Conservation (phyloP, 257 asterid species). For the Solanum chilense region DNA sequence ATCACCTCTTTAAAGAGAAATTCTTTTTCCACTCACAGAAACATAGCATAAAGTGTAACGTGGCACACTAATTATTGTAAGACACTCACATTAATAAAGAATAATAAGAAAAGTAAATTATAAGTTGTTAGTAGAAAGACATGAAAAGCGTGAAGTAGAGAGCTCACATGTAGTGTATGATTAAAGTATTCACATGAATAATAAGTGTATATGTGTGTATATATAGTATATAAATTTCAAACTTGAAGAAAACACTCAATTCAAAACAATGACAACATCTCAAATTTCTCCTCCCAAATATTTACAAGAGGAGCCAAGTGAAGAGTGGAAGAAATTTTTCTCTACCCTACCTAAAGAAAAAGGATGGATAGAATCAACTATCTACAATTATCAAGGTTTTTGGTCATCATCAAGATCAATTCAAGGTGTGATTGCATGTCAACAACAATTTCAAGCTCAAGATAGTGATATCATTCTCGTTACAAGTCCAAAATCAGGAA, state of each 20-base stretch:
- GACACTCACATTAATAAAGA: not conserved
- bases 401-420: conserved; percentile 28
- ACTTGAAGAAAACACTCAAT: not conserved
- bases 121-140: not conserved
- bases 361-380: conserved; percentile 4
- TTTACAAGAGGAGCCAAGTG: not conserved
- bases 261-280: not conserved
- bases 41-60: no score
- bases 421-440: conserved; percentile 24
- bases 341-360: not conserved
- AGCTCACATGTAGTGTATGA: not conserved
- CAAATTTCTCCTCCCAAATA: not conserved
- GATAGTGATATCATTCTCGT: conserved; percentile 26
- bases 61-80: no score
- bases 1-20: not conserved
- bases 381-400: conserved; percentile 37
- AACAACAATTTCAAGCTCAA: conserved; percentile 19
- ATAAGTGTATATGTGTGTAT: not conserved
- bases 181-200: not conserved
- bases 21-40: no score
- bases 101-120: not conserved
- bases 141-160: not conserved
- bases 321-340: not conserved
- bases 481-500: conserved; percentile 42
- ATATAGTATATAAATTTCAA: not conserved